These are phyloP conservation scores for Ochromonadaceae sp. DNA, from an alignment of 352 stramenopile genomes.

Conservation along the genomic window DNA sequence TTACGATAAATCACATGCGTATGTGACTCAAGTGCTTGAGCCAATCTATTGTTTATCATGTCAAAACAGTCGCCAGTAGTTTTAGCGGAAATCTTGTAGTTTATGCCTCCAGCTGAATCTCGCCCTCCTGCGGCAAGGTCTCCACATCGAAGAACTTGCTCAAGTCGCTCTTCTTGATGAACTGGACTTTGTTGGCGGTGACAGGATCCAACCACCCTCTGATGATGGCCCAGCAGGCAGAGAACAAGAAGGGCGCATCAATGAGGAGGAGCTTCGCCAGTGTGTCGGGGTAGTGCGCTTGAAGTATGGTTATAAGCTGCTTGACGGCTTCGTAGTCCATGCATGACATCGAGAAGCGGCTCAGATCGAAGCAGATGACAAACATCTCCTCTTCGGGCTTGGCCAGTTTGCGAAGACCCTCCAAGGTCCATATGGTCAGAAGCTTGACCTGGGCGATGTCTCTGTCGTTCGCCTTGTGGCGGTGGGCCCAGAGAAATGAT, in stretches of 20 bases:
- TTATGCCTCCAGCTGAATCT: too few relatives aligned
- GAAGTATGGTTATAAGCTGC: neutral
- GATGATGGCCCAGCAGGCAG: conserved; percentile 16
- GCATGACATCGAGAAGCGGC: neutral
- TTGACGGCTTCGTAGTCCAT: conserved; percentile 19
- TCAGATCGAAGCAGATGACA: conserved; percentile 10
- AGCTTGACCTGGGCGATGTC: neutral
- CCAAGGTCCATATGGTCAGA: conserved; percentile 3
- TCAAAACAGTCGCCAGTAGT: too few relatives aligned
- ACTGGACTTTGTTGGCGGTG: neutral
- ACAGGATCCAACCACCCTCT: conserved; percentile 11
- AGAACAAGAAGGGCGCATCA: conserved; percentile 11
- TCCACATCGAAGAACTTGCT: too few relatives aligned
- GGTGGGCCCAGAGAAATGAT: neutral
- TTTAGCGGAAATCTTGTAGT: too few relatives aligned
- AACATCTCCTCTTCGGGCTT: conserved; percentile 8
- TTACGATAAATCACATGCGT: too few relatives aligned
- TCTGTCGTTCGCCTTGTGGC: neutral
- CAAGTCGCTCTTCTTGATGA: neutral
- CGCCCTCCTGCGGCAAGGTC: too few relatives aligned
- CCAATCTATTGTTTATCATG: too few relatives aligned
- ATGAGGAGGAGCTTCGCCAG: neutral
- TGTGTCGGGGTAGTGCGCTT: conserved; percentile 15
- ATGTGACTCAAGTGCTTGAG: too few relatives aligned
- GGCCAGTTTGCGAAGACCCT: neutral